Base-by-base conservation (phyloP, 2,329 filamentous ascomycete species). In the Trichoderma simmonsii region DNA sequence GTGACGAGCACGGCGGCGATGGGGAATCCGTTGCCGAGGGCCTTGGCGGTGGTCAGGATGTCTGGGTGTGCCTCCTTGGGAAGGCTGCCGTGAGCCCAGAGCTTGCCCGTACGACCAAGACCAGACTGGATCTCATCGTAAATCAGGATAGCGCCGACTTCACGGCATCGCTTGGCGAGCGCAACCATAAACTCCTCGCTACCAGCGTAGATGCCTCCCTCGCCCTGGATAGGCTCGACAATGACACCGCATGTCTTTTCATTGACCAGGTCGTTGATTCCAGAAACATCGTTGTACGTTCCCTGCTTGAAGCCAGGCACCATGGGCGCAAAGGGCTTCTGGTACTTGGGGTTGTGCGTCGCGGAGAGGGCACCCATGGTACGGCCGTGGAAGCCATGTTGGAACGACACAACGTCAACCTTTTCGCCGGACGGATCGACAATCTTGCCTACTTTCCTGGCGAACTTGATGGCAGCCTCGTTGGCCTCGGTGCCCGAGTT, bases 121-220 rank as follows among this genome's bases (percentile, higher is more conserved):
- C 96, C 96, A 81, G 94, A 98, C 83, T 99, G 96, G 74, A 99
- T 99, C 85, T 99, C 96, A 78, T 99, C 96, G 81, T 96, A 95
- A 79, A 98, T 92, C 71, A 99, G 85, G 4, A 98, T 89, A 2
- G 95, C 95, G 66, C 93, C 94, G 36, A 98, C 94, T 77, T 94
- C 91, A 71, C 91, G 91, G 82, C 95, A 98, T 72, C 95, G 89
- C 79, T 88, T 88, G 72, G 94, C 93, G n/a, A 99, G 88, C 1
- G 94, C 92, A 28, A 90, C 81, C 28, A 99, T 86, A 82, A 98
- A 99, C 75, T 94, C 93, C 4, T 92, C 89, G 0, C 88, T 91
- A 3, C 93, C 96, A 12, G 93, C 90, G 77, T 95, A 92, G 66
- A 99, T 92, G 75, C 96, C 96, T 18, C 96, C 96, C 83, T 99